A percentile compares a stretch with the other conserved stretches of the same genome.
phyloP scores from a whole-genome alignment of 306 rosid species.

The Purshia tridentata region DNA sequence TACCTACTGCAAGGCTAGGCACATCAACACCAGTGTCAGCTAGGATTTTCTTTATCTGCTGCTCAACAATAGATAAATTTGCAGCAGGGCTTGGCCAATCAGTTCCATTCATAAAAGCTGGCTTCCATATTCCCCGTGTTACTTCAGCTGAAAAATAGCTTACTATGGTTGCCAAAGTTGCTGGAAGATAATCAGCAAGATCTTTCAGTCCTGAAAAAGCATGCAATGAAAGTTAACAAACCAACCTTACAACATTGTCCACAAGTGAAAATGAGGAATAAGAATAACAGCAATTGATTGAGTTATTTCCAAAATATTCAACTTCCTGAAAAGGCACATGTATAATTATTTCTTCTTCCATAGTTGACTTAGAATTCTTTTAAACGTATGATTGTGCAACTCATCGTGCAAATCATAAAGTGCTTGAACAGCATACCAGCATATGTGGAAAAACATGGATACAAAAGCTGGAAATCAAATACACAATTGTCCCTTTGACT shows the following conservation, averaged over 20 bases:
- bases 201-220: slow-evolving; percentile 76
- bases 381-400: neutral
- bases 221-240: slow-evolving; percentile 21
- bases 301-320: neutral
- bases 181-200: slow-evolving; percentile 88
- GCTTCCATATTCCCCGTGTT: slow-evolving; percentile 95
- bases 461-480: neutral
- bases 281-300: slow-evolving; percentile 7
- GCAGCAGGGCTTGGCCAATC: slow-evolving; percentile 99
- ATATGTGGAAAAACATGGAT: neutral
- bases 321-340: neutral
- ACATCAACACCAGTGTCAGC: slow-evolving; percentile 94
- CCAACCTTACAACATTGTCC: slow-evolving; percentile 9
- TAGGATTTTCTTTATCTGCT: slow-evolving; percentile 75
- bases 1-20: slow-evolving; percentile 87
- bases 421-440: neutral
- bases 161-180: slow-evolving; percentile 80
- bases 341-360: neutral
- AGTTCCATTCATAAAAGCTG: slow-evolving; percentile 88
- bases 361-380: neutral
- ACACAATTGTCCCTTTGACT: no score
- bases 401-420: neutral
- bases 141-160: slow-evolving; percentile 95
- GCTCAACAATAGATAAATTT: slow-evolving; percentile 72
- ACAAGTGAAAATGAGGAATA: slow-evolving; percentile 6